Evolutionary conservation across 495 filamentous ascomycete genomes (phyloP).

Genomic region (Pyrenula massariospora): DNA sequence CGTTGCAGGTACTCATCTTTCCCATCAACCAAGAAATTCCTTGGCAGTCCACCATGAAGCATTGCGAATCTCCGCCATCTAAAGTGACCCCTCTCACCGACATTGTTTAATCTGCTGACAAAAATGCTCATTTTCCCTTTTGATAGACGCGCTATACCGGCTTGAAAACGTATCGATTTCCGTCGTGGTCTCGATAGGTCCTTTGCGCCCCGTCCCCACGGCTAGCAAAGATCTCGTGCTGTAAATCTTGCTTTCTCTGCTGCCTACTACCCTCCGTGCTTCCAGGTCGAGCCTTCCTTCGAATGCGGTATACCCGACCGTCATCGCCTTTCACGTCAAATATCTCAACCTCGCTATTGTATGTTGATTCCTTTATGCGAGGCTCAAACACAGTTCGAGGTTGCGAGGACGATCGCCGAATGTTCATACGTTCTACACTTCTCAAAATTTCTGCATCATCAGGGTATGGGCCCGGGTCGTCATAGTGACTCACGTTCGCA

Average conservation of each 20-base stretch:
- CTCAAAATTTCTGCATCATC: background rate
- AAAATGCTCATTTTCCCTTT: too few species aligned
- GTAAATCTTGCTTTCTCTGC: background rate
- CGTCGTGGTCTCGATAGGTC: background rate
- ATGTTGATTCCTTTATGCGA: background rate
- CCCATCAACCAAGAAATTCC: too few species aligned
- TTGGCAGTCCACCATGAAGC: too few species aligned
- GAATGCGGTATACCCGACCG: background rate
- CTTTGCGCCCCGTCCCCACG: background rate
- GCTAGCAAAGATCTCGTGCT: background rate
- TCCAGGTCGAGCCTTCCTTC: background rate
- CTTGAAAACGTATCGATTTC: background rate
- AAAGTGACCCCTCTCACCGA: too few species aligned
- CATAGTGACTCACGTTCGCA: background rate
- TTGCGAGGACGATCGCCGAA: background rate
- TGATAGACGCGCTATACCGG: background rate
- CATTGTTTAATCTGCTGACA: too few species aligned
- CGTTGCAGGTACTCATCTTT: too few species aligned
- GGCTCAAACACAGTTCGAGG: background rate
- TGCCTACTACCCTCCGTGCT: background rate
- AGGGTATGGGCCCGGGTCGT: background rate
- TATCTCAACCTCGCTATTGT: background rate
- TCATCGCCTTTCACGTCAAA: background rate
- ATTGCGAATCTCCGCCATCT: too few species aligned
- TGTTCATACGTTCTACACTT: background rate